Evolutionary conservation across 75 land plant genomes (phyloP).

Genomic region (Cunninghamia lanceolata): DNA sequence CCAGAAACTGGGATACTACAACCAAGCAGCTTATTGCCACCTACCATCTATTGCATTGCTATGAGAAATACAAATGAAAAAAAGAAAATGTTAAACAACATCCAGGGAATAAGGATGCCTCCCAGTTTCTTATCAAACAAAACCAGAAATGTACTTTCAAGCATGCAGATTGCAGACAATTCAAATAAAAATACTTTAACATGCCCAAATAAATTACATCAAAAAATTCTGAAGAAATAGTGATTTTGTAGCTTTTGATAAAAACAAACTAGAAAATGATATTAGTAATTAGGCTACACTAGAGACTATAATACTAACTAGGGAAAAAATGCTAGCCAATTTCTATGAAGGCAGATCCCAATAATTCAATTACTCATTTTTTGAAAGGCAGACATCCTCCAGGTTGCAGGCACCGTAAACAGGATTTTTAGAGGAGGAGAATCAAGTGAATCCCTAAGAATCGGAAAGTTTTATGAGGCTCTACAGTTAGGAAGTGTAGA

Average conservation of each 20-base stretch:
- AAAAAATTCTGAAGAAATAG: not conserved
- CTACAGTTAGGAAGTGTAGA: conserved; percentile 27
- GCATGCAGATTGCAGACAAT: not conserved
- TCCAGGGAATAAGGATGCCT: not conserved
- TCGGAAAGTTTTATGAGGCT: not conserved
- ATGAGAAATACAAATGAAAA: not conserved
- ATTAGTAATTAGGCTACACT: not conserved
- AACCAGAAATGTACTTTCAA: not conserved
- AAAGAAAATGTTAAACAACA: not conserved
- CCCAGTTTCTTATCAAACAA: not conserved
- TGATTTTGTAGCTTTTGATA: not conserved
- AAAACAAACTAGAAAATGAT: not conserved
- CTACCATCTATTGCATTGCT: not conserved
- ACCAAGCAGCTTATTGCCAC: not conserved
- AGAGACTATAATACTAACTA: not conserved
- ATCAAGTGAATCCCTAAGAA: not conserved
- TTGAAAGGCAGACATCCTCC: conserved; percentile 41
- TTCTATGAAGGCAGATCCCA: conserved; percentile 56
- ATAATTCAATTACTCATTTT: conserved; percentile 55
- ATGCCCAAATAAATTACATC: not conserved
- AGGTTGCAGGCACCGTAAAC: not conserved
- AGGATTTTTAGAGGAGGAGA: conserved; percentile 15
- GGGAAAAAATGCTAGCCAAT: not conserved
- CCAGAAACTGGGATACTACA: not conserved
- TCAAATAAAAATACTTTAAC: not conserved